A percentile compares a stretch with the other conserved stretches of the same genome.
Evolutionary conservation across 2,329 filamentous ascomycete genomes (phyloP).

Genomic region (Fusarium scirpi): DNA sequence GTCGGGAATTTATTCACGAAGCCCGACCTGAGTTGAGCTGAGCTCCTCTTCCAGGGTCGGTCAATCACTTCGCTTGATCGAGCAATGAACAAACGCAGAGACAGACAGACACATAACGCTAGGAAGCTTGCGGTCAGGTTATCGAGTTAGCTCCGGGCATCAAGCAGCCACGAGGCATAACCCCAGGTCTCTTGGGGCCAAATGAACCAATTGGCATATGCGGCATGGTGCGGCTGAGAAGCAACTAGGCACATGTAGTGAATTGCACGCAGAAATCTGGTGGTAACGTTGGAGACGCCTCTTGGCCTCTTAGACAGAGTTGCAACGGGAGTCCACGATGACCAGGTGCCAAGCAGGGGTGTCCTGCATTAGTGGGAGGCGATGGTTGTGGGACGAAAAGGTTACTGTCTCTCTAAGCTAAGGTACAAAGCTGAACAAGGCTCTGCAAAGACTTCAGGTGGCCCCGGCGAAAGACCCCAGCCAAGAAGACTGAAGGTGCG

Average conservation of each 20-base stretch:
- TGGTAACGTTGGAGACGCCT: conserved; percentile 20
- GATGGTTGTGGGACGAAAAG: conserved; percentile 25
- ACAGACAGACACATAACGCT: conserved; percentile 27
- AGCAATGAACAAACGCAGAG: conserved; percentile 21
- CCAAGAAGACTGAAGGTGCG: conserved; percentile 15
- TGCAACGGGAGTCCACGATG: conserved; percentile 4
- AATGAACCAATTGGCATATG: conserved; percentile 32
- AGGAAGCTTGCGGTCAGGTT: conserved; percentile 37
- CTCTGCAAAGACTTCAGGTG: conserved; percentile 29
- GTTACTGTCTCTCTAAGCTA: conserved; percentile 20
- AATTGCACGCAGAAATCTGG: conserved; percentile 22
- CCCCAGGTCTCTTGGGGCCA: conserved; percentile 1
- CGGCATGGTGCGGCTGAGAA: conserved; percentile 42
- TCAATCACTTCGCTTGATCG: conserved; percentile 30
- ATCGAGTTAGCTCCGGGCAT: conserved; percentile 20
- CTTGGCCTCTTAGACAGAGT: conserved; percentile 21
- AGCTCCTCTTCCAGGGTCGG: conserved; percentile 25
- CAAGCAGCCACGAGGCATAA: conserved; percentile 43
- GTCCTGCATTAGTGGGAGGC: conserved; percentile 9
- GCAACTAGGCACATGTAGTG: conserved; percentile 26
- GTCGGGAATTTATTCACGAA: conserved; percentile 36
- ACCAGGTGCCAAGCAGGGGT: conserved; percentile 18
- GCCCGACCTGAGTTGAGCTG: conserved; percentile 20
- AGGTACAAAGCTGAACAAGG: conserved; percentile 22
- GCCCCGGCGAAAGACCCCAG: conserved; percentile 21